A percentile compares a stretch with the other conserved stretches of the same genome.
These are phyloP conservation scores for Linderniella brevidens DNA, from an alignment of 257 asterid genomes.

Conservation along the genomic window DNA sequence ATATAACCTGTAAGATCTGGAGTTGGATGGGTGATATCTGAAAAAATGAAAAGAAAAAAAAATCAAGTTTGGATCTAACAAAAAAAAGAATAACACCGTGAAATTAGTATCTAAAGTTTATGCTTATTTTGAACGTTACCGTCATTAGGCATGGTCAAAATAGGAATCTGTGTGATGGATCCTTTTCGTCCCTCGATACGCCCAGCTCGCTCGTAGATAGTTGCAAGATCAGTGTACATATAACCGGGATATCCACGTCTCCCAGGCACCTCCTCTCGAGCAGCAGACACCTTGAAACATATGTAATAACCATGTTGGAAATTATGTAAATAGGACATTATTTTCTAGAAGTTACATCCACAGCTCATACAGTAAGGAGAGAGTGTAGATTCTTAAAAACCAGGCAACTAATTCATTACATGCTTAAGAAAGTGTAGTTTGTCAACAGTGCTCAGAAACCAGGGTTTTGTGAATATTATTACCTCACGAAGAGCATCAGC, in stretches of 20 bases:
- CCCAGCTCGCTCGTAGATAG: slow-evolving; percentile 77
- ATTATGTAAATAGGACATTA: no score
- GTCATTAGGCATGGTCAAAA: slow-evolving; percentile 72
- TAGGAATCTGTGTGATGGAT: slow-evolving; percentile 69
- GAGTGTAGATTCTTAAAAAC: no score
- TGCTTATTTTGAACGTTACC: slow-evolving; percentile 16
- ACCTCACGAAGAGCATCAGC: slow-evolving; percentile 93
- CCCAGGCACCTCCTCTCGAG: slow-evolving; percentile 79
- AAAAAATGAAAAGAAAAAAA: no score
- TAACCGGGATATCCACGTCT: slow-evolving; percentile 87
- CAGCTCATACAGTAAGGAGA: no score
- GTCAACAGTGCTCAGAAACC: no score
- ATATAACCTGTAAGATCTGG: slow-evolving; percentile 99
- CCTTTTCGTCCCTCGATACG: slow-evolving; percentile 73
- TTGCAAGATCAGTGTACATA: slow-evolving; percentile 74
- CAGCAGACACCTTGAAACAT: slow-evolving; percentile 47
- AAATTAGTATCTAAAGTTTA: no score
- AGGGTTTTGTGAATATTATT: slow-evolving; percentile 10
- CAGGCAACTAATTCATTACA: no score
- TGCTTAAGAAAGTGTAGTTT: no score
- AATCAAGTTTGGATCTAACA: background rate
- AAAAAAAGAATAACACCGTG: no score
- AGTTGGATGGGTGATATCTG: slow-evolving; percentile 99
- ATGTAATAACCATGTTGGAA: background rate
- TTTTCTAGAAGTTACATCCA: no score